Conservation (phyloP, 495 filamentous ascomycete species). For the Hypoxylon intermedium region DNA sequence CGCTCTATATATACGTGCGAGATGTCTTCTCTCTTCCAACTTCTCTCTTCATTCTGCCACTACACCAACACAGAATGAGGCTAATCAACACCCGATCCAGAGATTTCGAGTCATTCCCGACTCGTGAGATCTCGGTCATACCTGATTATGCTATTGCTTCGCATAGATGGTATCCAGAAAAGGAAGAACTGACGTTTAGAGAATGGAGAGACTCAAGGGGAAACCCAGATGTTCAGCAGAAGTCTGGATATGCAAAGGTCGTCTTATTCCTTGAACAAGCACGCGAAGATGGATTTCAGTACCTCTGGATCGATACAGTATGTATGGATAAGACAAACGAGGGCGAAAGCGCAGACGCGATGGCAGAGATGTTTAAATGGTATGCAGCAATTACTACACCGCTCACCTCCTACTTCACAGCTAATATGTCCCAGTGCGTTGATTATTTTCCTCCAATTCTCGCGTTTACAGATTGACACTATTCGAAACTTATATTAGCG, state of each 20-base stretch:
- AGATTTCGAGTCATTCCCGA: background rate
- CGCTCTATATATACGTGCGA: too few relatives aligned
- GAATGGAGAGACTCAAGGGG: background rate
- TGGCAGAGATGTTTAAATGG: background rate
- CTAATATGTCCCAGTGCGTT: background rate
- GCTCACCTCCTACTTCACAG: too few relatives aligned
- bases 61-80: background rate
- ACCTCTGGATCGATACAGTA: background rate
- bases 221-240: background rate
- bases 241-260: background rate
- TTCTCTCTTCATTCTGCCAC: too few relatives aligned
- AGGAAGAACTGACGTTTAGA: background rate
- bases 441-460: background rate
- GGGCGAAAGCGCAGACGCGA: background rate
- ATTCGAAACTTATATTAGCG: background rate
- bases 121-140: background rate
- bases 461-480: background rate
- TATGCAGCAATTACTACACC: too few relatives aligned
- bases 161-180: background rate
- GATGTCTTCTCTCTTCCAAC: too few relatives aligned
- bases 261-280: background rate
- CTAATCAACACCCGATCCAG: background rate
- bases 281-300: background rate
- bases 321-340: background rate
- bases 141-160: constrained; percentile 3